phyloP scores from a whole-genome alignment of 371 early-diverging fungal genomes.

The Mortierella sp. region DNA sequence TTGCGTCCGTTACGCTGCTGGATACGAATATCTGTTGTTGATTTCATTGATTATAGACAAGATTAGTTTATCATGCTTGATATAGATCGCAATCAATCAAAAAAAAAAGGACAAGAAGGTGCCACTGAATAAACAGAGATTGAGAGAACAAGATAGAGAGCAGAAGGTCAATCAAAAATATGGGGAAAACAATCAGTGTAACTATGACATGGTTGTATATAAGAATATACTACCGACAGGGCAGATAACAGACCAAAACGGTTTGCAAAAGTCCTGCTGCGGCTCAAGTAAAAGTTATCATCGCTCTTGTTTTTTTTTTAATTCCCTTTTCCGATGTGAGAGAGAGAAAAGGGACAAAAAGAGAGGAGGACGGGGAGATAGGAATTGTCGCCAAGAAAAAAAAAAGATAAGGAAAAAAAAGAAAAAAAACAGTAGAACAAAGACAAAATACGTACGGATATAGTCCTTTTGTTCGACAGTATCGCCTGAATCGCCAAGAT shows the following conservation, averaged over 20 bases:
- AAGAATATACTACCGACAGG: conserved; percentile 46
- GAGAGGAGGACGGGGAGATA: too few species aligned
- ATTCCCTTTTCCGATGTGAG: neutral
- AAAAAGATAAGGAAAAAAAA: neutral
- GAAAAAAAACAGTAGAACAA: neutral
- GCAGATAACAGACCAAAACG: conserved; percentile 57
- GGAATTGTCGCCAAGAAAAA: neutral
- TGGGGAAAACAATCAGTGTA: conserved; percentile 68
- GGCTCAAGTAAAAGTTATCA: conserved; percentile 41
- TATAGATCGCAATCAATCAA: neutral
- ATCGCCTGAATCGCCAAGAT: conserved; percentile 78
- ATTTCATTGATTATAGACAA: neutral
- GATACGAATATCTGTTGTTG: conserved; percentile 89
- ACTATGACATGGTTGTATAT: conserved; percentile 72
- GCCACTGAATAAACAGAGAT: neutral
- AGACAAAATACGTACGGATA: conserved; percentile 76
- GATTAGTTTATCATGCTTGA: neutral
- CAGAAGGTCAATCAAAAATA: neutral
- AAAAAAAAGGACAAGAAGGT: neutral
- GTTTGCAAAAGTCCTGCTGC: conserved; percentile 47
- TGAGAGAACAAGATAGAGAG: neutral
- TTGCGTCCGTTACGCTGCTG: conserved; percentile 98
- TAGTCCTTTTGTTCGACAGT: conserved; percentile 69
- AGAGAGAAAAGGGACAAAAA: neutral
- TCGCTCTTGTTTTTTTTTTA: conserved; percentile 49